phyloP scores from a whole-genome alignment of 1,139 yeast species.

The Yamadazyma siamensis region DNA sequence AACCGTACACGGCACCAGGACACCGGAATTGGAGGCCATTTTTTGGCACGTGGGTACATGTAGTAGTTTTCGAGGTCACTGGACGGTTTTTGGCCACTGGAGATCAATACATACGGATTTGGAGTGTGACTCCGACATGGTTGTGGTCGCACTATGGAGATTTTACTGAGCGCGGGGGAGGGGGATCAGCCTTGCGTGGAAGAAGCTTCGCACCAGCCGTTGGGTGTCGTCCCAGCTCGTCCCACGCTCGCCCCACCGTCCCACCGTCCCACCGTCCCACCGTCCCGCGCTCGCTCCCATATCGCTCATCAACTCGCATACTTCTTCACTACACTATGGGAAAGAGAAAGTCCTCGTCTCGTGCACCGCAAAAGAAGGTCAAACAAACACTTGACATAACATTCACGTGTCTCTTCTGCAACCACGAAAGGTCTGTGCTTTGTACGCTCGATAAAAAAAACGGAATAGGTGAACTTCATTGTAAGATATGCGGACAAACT shows the following conservation, averaged over 20 bases:
- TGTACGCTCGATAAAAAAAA: constrained; percentile 87
- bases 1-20: too few species aligned
- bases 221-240: too few species aligned
- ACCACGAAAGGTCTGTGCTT: constrained; percentile 89
- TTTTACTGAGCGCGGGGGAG: constrained; percentile 1
- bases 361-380: constrained; percentile 75
- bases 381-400: constrained; percentile 81
- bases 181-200: too few species aligned
- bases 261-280: too few species aligned
- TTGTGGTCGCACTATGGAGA: neutral
- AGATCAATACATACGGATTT: constrained; percentile 1
- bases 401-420: constrained; percentile 91
- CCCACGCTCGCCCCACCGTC: too few species aligned
- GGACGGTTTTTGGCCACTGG: too few species aligned
- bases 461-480: constrained; percentile 78
- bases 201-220: neutral
- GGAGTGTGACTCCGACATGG: neutral
- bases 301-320: too few species aligned
- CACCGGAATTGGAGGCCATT: too few species aligned
- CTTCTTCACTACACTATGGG: constrained; percentile 49
- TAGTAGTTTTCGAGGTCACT: too few species aligned
- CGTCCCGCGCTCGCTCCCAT: too few species aligned
- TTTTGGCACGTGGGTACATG: too few species aligned
- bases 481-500: constrained; percentile 93
- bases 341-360: constrained; percentile 85